These are phyloP conservation scores for Fraxinus floribunda DNA, from an alignment of 305 asterid genomes.

Conservation along the genomic window DNA sequence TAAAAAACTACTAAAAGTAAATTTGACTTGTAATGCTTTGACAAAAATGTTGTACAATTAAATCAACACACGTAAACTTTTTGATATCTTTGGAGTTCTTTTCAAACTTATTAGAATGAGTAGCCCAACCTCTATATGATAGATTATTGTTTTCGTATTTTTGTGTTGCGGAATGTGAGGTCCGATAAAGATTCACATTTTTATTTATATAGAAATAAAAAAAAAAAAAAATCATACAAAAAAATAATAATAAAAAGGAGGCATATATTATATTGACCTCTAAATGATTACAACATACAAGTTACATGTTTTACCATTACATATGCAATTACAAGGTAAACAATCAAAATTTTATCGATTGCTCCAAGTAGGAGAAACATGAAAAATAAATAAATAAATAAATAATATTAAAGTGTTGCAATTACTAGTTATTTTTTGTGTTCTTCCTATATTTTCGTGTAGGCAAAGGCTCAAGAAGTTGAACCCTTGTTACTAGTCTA, in stretches of 20 bases:
- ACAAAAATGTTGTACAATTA: not conserved
- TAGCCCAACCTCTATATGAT: not conserved
- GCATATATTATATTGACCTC: not conserved
- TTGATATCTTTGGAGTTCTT: not conserved
- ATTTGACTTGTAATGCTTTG: not conserved
- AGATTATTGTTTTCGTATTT: not conserved
- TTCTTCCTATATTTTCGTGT: not conserved
- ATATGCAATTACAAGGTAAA: not conserved
- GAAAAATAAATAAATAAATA: conserved; percentile 8
- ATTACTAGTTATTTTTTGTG: not conserved
- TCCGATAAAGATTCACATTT: too few relatives aligned
- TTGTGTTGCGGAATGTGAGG: not conserved
- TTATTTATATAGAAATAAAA: too few relatives aligned
- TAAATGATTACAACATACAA: too few relatives aligned
- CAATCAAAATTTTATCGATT: conserved; percentile 13
- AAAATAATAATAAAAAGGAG: too few relatives aligned
- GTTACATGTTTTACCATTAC: not conserved
- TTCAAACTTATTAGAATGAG: too few relatives aligned
- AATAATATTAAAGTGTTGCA: not conserved
- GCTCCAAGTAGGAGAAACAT: not conserved
- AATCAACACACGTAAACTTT: not conserved
- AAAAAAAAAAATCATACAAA: too few relatives aligned
- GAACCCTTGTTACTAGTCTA: not conserved
- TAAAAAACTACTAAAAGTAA: not conserved
- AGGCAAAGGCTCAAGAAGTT: conserved; percentile 1